These are phyloP conservation scores for Aspergillus olivimuriae DNA, from an alignment of 495 filamentous ascomycete species.

Conservation along the genomic window DNA sequence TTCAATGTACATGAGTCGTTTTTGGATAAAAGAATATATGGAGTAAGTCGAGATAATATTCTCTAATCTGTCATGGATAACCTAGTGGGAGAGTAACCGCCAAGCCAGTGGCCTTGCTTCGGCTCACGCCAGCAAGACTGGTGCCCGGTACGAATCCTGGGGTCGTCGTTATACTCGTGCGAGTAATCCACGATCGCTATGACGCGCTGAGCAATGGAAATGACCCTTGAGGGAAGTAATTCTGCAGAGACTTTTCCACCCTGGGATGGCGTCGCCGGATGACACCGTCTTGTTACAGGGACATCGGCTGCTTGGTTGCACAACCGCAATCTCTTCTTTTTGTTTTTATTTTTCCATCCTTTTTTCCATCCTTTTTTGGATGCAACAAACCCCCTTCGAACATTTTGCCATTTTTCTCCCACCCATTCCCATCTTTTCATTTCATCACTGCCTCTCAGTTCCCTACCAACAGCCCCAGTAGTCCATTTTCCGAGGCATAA, in stretches of 20 bases:
- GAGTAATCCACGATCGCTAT: constrained; percentile 55
- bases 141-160: constrained; percentile 58
- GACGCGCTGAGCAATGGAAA: constrained; percentile 54
- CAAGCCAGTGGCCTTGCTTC: constrained; percentile 38
- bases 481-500: no score
- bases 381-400: no score
- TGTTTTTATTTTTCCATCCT: constrained; percentile 14
- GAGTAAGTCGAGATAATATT: no score
- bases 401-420: no score
- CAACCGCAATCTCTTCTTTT: constrained; percentile 24
- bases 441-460: no score
- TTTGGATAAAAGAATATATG: no score
- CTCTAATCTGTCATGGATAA: constrained; percentile 43
- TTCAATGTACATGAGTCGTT: no score
- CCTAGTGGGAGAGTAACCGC: constrained; percentile 39
- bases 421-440: neutral
- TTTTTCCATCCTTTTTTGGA: constrained; percentile 2
- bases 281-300: constrained; percentile 46
- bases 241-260: constrained; percentile 59
- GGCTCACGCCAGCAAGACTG: constrained; percentile 37
- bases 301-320: constrained; percentile 34
- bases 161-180: constrained; percentile 52
- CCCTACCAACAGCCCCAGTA: no score
- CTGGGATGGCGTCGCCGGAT: constrained; percentile 53
- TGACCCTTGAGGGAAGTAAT: constrained; percentile 61